Evolutionary conservation across 192 early-diverging fungal species (phyloP), one percentile per base, ranked within the genome.

Genomic region (Podila verticillata): DNA sequence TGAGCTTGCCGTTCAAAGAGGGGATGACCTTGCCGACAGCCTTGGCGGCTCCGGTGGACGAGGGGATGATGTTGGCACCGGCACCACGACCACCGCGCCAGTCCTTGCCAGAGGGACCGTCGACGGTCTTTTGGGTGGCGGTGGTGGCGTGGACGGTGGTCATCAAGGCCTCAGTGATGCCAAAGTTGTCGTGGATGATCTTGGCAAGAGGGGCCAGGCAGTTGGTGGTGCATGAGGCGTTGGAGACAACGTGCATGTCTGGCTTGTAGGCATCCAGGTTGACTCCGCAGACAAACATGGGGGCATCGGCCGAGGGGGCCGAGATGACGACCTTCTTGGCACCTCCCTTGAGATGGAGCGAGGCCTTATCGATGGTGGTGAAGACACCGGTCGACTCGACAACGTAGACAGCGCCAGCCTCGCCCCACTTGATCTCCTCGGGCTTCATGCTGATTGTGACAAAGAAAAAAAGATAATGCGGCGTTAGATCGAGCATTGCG

Each of bases 221-320:
- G 93, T 98, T 99, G 93, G 97, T 99, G 72, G 97, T 99, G 93
- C 97, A 99, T 31, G 97, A 99, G 65, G 97, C 97, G 86, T 99
- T 99, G 70, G 96, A 97, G 73, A 99, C 89, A 69, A 99, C 92
- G 36, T 93, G 87, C 85, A 94, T 92, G 67, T 84, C 85, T 48
- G 91, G 84, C 82, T 97, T 92, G 91, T 99, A 99, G 73, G 91
- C 89, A 67, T 96, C 94, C 74, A 95, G 86, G 92, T 99, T 99
- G 87, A 99, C 98, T 85, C 96, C 95, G 73, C 88, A 90, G 51
- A 99, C 98, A 84, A 96, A 99, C 96, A 98, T 99, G 58, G 98
- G 98, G 17, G 97, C 96, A 82, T 99, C 96, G 65, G 86, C 86
- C 61, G 96, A 97, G 63, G 98, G 98, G 34, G 98, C 98, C 70